phyloP scores from a whole-genome alignment of 257 asterid species.

The Cruciata laevipes region DNA sequence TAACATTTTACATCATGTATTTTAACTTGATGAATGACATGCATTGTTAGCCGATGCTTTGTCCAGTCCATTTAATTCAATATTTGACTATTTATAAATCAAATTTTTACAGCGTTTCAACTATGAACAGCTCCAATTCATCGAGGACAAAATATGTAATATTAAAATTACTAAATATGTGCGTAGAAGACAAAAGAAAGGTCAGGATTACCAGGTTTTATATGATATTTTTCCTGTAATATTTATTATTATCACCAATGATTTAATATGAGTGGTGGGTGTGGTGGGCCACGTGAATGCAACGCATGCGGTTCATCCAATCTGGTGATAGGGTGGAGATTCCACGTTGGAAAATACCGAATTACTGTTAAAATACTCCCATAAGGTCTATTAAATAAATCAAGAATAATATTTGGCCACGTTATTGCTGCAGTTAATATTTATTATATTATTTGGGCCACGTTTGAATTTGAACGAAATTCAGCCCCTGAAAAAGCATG shows the following conservation, averaged over 20 bases:
- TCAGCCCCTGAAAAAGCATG: background rate
- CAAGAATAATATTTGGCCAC: constrained; percentile 16
- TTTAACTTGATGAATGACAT: too few relatives aligned
- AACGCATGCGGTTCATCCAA: background rate
- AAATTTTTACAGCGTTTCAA: background rate
- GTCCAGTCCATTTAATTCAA: background rate
- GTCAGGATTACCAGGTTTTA: background rate
- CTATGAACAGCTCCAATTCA: background rate
- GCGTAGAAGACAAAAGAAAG: background rate
- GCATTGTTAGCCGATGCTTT: too few relatives aligned
- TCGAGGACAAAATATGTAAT: background rate
- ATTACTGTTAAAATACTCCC: background rate
- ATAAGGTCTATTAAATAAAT: background rate
- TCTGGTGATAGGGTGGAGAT: background rate
- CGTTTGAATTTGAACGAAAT: constrained; percentile 5
- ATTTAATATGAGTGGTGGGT: too few relatives aligned
- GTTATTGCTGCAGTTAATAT: constrained; percentile 11
- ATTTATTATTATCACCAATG: background rate
- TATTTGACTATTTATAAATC: too few relatives aligned
- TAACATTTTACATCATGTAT: too few relatives aligned
- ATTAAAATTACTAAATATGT: too few relatives aligned
- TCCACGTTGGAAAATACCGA: constrained; percentile 1
- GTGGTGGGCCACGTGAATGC: background rate
- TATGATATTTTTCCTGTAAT: background rate
- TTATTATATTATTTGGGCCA: constrained; percentile 4